These are phyloP conservation scores for Penicillium steckii DNA, from an alignment of 495 filamentous ascomycete genomes.

Conservation along the genomic window DNA sequence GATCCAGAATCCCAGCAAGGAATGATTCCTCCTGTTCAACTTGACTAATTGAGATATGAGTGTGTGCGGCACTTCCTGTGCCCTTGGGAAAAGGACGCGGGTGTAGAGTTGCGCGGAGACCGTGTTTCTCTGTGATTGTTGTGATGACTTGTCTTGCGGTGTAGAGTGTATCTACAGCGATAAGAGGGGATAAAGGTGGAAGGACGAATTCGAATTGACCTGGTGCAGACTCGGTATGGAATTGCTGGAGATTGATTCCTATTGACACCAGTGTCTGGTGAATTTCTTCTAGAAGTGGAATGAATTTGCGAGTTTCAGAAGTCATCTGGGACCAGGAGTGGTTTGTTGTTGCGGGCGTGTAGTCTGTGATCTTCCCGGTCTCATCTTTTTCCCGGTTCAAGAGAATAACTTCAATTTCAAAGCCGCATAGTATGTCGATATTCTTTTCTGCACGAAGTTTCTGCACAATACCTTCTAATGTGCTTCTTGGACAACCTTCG, in stretches of 20 bases:
- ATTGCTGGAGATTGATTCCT: slow-evolving; percentile 68
- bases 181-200: slow-evolving; percentile 59
- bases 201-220: slow-evolving; percentile 86
- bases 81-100: slow-evolving; percentile 62
- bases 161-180: slow-evolving; percentile 70
- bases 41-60: slow-evolving; percentile 40
- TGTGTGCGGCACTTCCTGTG: slow-evolving; percentile 41
- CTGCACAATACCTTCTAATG: slow-evolving; percentile 53
- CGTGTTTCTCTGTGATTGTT: slow-evolving; percentile 35
- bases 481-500: slow-evolving; percentile 57
- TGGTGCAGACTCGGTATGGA: slow-evolving; percentile 71
- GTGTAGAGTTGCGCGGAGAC: slow-evolving; percentile 70
- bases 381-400: slow-evolving; percentile 35
- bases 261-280: slow-evolving; percentile 52
- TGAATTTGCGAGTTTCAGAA: slow-evolving; percentile 28
- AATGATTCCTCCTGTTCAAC: slow-evolving; percentile 30
- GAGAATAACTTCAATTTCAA: slow-evolving; percentile 83
- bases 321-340: slow-evolving; percentile 55
- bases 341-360: slow-evolving; percentile 26
- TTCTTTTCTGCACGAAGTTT: slow-evolving; percentile 34
- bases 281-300: slow-evolving; percentile 65
- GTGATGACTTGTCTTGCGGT: slow-evolving; percentile 69
- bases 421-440: slow-evolving; percentile 64
- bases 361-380: slow-evolving; percentile 15
- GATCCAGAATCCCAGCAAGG: slow-evolving; percentile 35